Evolutionary conservation across 805 yeast species (phyloP).

Genomic region (Candida adriatica): DNA sequence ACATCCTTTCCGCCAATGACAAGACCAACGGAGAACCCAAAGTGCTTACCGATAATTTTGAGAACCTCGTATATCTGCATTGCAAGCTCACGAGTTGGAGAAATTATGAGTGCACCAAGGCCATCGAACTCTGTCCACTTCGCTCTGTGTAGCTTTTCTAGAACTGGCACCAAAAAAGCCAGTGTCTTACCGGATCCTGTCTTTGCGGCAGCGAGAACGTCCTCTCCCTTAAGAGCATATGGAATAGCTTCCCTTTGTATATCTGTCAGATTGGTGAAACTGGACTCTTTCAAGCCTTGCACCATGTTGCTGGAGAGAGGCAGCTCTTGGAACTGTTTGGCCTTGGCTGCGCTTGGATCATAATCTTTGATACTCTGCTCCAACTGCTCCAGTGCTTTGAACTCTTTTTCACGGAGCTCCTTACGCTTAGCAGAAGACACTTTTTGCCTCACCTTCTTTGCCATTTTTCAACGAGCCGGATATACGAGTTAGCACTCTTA

Average conservation of each 20-base stretch:
- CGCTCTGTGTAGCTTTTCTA: constrained; percentile 55
- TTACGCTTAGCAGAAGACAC: constrained; percentile 31
- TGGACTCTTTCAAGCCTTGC: constrained; percentile 71
- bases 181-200: constrained; percentile 97
- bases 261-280: constrained; percentile 75
- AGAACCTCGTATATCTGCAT: constrained; percentile 69
- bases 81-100: constrained; percentile 66
- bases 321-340: constrained; percentile 62
- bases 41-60: constrained; percentile 46
- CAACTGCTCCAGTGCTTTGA: constrained; percentile 33
- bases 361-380: constrained; percentile 45
- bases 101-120: constrained; percentile 65
- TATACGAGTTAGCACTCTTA: too few species aligned
- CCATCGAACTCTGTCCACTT: constrained; percentile 29
- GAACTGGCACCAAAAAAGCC: constrained; percentile 77
- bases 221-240: constrained; percentile 69
- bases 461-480: too few species aligned
- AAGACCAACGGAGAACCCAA: constrained; percentile 55
- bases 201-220: constrained; percentile 92
- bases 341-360: constrained; percentile 34
- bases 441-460: constrained; percentile 25
- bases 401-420: constrained; percentile 30
- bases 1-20: constrained; percentile 61
- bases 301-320: constrained; percentile 63
- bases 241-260: constrained; percentile 81